Evolutionary conservation across 2,329 filamentous ascomycete species (phyloP).

Genomic region (Seiridium cupressi): DNA sequence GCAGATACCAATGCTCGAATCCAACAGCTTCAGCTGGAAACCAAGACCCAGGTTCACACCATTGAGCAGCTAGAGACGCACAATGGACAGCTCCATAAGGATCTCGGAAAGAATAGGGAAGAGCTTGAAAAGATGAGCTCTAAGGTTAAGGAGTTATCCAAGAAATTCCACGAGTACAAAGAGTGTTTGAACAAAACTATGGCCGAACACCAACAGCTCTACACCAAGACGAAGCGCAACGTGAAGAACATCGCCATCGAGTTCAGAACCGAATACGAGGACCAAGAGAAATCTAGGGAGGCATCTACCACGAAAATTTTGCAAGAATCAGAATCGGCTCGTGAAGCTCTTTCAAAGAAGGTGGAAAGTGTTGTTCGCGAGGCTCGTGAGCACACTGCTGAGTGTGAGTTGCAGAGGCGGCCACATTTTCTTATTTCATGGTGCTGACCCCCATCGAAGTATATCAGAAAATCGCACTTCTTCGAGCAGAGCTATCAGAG

Average conservation of each 20-base stretch:
- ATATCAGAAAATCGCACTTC: neutral
- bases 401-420: neutral
- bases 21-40: neutral
- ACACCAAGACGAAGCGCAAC: slow-evolving; percentile 4
- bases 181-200: slow-evolving; percentile 1
- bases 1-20: neutral
- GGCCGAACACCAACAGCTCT: slow-evolving; percentile 8
- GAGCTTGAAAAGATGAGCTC: neutral
- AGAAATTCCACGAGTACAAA: neutral
- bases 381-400: neutral
- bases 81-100: neutral
- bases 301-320: neutral
- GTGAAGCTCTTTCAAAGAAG: neutral
- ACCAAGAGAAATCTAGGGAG: neutral
- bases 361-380: neutral
- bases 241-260: neutral
- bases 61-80: neutral
- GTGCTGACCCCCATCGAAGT: neutral
- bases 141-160: neutral
- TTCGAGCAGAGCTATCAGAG: slow-evolving; percentile 4
- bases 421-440: neutral
- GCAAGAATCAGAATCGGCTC: neutral
- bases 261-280: neutral
- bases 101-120: neutral
- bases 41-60: neutral